Base-by-base conservation (phyloP, 768 basidiomycete species). In the Amylocystis lapponica region DNA sequence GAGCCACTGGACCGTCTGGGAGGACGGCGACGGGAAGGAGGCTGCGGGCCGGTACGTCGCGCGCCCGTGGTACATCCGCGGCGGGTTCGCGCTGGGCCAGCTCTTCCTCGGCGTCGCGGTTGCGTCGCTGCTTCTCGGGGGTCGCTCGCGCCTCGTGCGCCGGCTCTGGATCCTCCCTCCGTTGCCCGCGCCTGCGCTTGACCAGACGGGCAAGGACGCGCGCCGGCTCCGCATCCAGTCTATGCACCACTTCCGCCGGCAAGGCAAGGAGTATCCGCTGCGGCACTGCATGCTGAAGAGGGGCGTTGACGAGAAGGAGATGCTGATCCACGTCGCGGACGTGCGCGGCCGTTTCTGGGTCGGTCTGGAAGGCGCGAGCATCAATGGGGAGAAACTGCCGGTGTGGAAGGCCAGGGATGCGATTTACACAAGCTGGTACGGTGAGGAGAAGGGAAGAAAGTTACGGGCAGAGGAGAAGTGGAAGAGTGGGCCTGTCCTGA, bases 1-100 rank as follows among this genome's bases (percentile, higher is more conserved):
- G 40, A 52, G 51, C 46, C 50, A 57, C 41, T 61, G 59, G 59
- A 54, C 59, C 14, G 45, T 13, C 26, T 48, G 45, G 49, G 48
- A 52, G 17, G 12, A 37, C n/a, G 19, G 12, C 6, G 33, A 48
- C 4, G 20, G 43, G 4, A 27, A 22, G n/a, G 30, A 48, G n/a
- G 21, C 12, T 2, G 37, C 34, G 6, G 46, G 44, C 3, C 44
- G 51, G 21, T 57, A 51, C 36, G 53, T 49, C 22, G 48, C 48
- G 4, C 55, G 57, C 4, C 57, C 59, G 17, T 32, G 53, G 27
- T 57, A 44, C 41, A 57, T 59, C 36, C 47, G 59, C 9, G 40
- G 48, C 13, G n/a, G 45, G 13, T 44, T 51, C 41, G 49, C 46
- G 1, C 27, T 30, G 7, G 44, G 43, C n/a, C 53, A 53, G 27